Evolutionary conservation across 2,329 filamentous ascomycete species (phyloP).

Genomic region (Macrophomina tecta): DNA sequence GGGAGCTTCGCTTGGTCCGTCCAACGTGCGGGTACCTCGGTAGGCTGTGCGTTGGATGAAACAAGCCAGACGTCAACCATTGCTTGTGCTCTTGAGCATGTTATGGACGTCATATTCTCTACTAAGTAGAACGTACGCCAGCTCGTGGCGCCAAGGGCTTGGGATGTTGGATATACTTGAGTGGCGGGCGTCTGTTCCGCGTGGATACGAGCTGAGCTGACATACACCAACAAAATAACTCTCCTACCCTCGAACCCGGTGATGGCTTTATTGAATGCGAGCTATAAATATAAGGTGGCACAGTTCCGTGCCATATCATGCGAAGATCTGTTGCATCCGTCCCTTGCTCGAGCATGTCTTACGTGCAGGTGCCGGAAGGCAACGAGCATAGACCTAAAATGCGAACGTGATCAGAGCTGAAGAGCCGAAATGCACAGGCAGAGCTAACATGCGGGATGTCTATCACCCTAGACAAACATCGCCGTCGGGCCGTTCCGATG

Average conservation of each 20-base stretch:
- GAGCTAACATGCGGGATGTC: too few species aligned
- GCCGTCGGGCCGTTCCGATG: too few species aligned
- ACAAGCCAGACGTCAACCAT: conserved; percentile 17
- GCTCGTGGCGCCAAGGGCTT: not conserved
- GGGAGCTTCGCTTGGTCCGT: not conserved
- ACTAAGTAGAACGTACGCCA: not conserved
- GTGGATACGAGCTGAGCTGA: not conserved
- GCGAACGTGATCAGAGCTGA: too few species aligned
- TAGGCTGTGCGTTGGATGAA: conserved; percentile 23
- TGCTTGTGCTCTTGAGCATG: not conserved
- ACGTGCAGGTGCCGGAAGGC: not conserved
- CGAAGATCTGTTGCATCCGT: too few species aligned
- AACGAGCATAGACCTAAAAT: too few species aligned
- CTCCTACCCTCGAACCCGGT: not conserved
- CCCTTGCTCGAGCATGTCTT: not conserved
- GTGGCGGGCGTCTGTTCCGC: not conserved
- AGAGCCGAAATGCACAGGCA: too few species aligned
- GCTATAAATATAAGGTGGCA: not conserved
- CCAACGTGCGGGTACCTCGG: conserved; percentile 14
- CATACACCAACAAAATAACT: too few species aligned
- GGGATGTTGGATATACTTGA: not conserved
- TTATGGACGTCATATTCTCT: not conserved
- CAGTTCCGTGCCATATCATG: too few species aligned
- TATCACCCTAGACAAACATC: too few species aligned
- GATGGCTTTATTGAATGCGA: not conserved